phyloP scores from a whole-genome alignment of 306 rosid species.

The Albizia julibrissin region DNA sequence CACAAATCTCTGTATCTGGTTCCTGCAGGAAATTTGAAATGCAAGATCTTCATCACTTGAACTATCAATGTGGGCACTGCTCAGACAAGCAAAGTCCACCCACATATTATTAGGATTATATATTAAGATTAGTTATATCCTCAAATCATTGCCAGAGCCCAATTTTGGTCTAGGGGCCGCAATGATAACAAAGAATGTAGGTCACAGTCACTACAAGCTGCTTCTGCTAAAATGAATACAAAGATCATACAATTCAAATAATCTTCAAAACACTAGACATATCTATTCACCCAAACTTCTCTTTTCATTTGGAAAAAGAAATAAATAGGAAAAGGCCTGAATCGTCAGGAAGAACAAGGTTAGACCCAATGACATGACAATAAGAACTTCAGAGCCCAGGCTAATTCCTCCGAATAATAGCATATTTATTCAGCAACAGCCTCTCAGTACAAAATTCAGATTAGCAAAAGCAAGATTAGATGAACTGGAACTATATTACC shows the following conservation, averaged over 20 bases:
- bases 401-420: not conserved
- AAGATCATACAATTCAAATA: not conserved
- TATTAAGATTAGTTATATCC: not conserved
- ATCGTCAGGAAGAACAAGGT: not conserved
- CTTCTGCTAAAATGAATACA: not conserved
- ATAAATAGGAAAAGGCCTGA: not conserved
- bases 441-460: not conserved
- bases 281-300: not conserved
- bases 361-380: not conserved
- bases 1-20: conserved; percentile 98
- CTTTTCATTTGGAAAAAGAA: not conserved
- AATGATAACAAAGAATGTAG: conserved; percentile 17
- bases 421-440: not conserved
- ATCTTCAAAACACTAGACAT: conserved; percentile 6
- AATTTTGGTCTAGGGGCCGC: not conserved
- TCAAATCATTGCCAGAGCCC: not conserved
- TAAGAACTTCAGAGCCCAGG: not conserved
- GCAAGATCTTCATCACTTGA: conserved; percentile 29
- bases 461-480: not conserved
- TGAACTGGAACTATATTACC: conserved; percentile 43
- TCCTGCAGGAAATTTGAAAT: conserved; percentile 63
- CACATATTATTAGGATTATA: not conserved
- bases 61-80: not conserved
- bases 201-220: conserved; percentile 9
- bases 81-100: conserved; percentile 10